A percentile compares a stretch with the other conserved stretches of the same genome.
Conservation (phyloP, 1,139 yeast species). For the Taphrina sp. region DNA sequence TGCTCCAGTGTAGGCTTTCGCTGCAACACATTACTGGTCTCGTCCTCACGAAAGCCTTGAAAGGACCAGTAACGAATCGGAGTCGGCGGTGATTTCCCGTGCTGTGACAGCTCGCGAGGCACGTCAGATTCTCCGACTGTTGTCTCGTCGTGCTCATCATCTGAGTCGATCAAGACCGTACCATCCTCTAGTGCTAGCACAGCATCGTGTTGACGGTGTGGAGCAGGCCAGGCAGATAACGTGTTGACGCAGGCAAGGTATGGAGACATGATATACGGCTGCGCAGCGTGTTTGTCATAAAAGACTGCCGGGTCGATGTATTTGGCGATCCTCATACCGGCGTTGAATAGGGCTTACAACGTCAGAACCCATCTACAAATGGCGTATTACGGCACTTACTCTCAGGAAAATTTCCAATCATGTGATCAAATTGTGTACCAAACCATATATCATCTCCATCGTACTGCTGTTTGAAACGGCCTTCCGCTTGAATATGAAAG, state of each 20-base stretch:
- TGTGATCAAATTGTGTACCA: constrained; percentile 35
- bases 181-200: constrained; percentile 32
- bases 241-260: constrained; percentile 36
- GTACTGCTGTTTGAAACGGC: constrained; percentile 34
- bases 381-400: too few relatives aligned
- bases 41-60: constrained; percentile 33
- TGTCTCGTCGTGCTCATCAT: constrained; percentile 24
- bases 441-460: constrained; percentile 34
- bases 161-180: constrained; percentile 16
- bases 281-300: constrained; percentile 30
- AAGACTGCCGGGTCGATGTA: constrained; percentile 35
- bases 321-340: constrained; percentile 35
- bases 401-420: constrained; percentile 34
- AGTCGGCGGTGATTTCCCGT: constrained; percentile 3
- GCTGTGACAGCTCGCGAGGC: constrained; percentile 21
- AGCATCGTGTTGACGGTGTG: constrained; percentile 31
- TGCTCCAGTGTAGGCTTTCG: constrained; percentile 13
- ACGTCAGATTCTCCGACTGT: too few relatives aligned
- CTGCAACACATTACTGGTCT: constrained; percentile 6
- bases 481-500: constrained; percentile 36
- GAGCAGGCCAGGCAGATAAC: constrained; percentile 36
- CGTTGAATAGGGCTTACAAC: constrained; percentile 31
- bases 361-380: neutral
- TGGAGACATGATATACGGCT: constrained; percentile 35
- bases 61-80: constrained; percentile 34